Conservation (phyloP, 371 early-diverging fungal genomes). For the Saksenaea oblongispora region DNA sequence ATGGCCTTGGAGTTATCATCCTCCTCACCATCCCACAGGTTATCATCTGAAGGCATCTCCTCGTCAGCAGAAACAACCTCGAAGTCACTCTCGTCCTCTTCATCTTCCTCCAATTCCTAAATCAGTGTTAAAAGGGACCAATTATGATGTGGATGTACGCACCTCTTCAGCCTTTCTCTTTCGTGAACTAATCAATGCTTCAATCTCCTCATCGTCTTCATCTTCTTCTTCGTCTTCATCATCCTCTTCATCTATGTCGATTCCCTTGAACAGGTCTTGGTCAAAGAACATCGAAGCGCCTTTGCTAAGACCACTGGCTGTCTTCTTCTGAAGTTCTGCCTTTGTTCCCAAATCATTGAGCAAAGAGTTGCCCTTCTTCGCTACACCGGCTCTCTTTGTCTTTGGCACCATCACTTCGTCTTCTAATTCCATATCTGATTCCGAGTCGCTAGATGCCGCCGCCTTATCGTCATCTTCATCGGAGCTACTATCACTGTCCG, state of each 20-base stretch:
- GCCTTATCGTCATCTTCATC: conserved; percentile 46
- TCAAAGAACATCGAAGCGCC: conserved; percentile 91
- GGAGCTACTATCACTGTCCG: conserved; percentile 20
- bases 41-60: conserved; percentile 56
- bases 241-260: conserved; percentile 56
- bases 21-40: conserved; percentile 67
- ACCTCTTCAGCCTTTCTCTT: conserved; percentile 55
- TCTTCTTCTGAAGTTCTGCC: conserved; percentile 55
- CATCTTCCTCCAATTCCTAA: conserved; percentile 26
- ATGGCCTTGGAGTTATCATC: conserved; percentile 74
- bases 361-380: conserved; percentile 51
- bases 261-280: conserved; percentile 85
- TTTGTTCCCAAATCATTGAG: conserved; percentile 64
- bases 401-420: conserved; percentile 11
- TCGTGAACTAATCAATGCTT: conserved; percentile 12
- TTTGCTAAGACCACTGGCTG: conserved; percentile 66
- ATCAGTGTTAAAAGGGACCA: background rate
- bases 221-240: conserved; percentile 66
- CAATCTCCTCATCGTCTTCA: conserved; percentile 24
- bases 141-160: background rate
- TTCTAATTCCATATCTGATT: conserved; percentile 21
- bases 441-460: conserved; percentile 13
- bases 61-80: conserved; percentile 62
- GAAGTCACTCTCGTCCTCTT: conserved; percentile 58
- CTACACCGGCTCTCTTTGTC: conserved; percentile 3